A percentile compares a stretch with the other conserved stretches of the same genome.
phyloP scores from a whole-genome alignment of 2,329 filamentous ascomycete genomes.

The Coniella vitis region DNA sequence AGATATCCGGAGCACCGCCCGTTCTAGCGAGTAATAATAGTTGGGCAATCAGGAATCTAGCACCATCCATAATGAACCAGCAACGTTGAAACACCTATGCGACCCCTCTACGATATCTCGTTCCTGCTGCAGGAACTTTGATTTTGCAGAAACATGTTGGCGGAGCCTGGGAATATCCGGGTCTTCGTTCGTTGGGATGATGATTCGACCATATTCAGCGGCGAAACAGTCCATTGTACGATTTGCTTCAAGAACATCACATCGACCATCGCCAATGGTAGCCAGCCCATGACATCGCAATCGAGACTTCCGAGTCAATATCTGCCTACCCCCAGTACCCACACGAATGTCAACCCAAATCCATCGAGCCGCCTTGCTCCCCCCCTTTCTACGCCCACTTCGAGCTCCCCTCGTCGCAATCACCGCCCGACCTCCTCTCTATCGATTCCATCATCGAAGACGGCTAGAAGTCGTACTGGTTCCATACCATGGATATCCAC shows the following conservation, averaged over 20 bases:
- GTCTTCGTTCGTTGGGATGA: constrained; percentile 95
- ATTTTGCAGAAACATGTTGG: constrained; percentile 34
- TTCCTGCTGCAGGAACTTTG: constrained; percentile 29
- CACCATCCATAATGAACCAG: neutral
- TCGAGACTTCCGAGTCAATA: constrained; percentile 19
- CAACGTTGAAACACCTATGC: constrained; percentile 14
- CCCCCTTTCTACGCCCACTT: constrained; percentile 27
- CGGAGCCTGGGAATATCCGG: constrained; percentile 66
- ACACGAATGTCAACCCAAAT: neutral
- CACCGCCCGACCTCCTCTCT: constrained; percentile 65
- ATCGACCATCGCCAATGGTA: constrained; percentile 27
- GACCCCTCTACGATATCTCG: constrained; percentile 20
- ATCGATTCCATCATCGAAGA: constrained; percentile 39
- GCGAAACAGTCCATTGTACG: constrained; percentile 90
- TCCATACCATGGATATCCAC: constrained; percentile 38
- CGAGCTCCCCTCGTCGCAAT: constrained; percentile 36
- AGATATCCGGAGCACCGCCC: too few relatives aligned
- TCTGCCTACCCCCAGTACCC: constrained; percentile 27
- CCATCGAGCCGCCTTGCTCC: constrained; percentile 34
- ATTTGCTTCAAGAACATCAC: constrained; percentile 93
- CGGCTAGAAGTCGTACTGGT: constrained; percentile 37
- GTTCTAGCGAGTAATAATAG: too few relatives aligned
- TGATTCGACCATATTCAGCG: constrained; percentile 70
- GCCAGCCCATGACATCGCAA: constrained; percentile 17
- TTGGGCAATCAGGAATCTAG: too few relatives aligned